A percentile compares a stretch with the other conserved stretches of the same genome.
These are phyloP conservation scores for Helianthus annuus DNA, from an alignment of 129 eudicot genomes.

Conservation along the genomic window HanXRQr2.0-SUNRISE NC_035444.2:158101425-158101924, in stretches of 20 bases:
- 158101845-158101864: slow-evolving; percentile 99
- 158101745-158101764: no score
- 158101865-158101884: slow-evolving; percentile 99
- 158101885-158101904: slow-evolving; percentile 91
- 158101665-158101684: no score
- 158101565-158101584: slow-evolving; percentile 96
- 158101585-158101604: slow-evolving; percentile 91
- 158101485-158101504: slow-evolving; percentile 22
- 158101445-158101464: slow-evolving; percentile 30
- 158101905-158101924: slow-evolving; percentile 99
- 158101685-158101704: no score
- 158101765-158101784: no score
- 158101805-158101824: background rate
- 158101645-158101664: no score
- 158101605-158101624: slow-evolving; percentile 95
- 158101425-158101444: slow-evolving; percentile 18
- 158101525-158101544: slow-evolving; percentile 42
- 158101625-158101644: slow-evolving; percentile 77
- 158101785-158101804: background rate
- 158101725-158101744: no score
- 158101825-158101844: slow-evolving; percentile 56
- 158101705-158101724: no score
- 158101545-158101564: slow-evolving; percentile 84
- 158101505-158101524: slow-evolving; percentile 15
- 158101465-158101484: slow-evolving; percentile 7